A percentile compares a stretch with the other conserved stretches of the same genome.
These are phyloP conservation scores for Jackrogersella multiformis DNA, from an alignment of 495 filamentous ascomycete species.

Conservation along the genomic window DNA sequence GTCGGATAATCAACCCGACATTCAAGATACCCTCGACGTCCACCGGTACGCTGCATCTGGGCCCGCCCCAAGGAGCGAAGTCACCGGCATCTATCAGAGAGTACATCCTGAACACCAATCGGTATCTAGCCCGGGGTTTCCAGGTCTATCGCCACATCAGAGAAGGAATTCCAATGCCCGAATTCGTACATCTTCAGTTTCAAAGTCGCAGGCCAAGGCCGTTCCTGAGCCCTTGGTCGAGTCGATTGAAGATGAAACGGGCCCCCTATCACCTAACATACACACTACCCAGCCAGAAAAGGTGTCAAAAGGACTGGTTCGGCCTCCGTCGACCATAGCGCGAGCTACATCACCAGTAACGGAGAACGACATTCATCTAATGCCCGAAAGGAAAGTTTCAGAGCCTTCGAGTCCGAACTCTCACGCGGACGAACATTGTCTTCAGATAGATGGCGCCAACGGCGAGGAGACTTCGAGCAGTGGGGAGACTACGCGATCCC, in stretches of 20 bases:
- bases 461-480: slow-evolving; percentile 39
- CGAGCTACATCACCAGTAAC: slow-evolving; percentile 51
- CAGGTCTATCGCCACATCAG: slow-evolving; percentile 37
- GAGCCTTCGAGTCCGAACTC: slow-evolving; percentile 17
- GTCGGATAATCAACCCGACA: not conserved
- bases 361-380: slow-evolving; percentile 28
- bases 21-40: not conserved
- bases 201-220: slow-evolving; percentile 50
- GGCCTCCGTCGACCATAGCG: slow-evolving; percentile 46
- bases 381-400: not conserved
- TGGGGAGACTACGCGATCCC: slow-evolving; percentile 26
- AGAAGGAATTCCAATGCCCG: slow-evolving; percentile 58
- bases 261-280: slow-evolving; percentile 48
- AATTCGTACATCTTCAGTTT: slow-evolving; percentile 51
- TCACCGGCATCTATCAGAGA: slow-evolving; percentile 16
- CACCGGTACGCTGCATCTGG: slow-evolving; percentile 7
- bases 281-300: slow-evolving; percentile 46
- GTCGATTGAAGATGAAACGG: slow-evolving; percentile 36
- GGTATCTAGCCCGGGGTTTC: slow-evolving; percentile 12
- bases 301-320: slow-evolving; percentile 46
- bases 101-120: slow-evolving; percentile 23
- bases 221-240: slow-evolving; percentile 51
- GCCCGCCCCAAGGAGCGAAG: slow-evolving; percentile 13
- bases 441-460: slow-evolving; percentile 23
- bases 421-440: slow-evolving; percentile 24